These are phyloP conservation scores for Pseudogymnoascus sp. DNA, from an alignment of 2,329 filamentous ascomycete genomes.

Conservation along the genomic window DNA sequence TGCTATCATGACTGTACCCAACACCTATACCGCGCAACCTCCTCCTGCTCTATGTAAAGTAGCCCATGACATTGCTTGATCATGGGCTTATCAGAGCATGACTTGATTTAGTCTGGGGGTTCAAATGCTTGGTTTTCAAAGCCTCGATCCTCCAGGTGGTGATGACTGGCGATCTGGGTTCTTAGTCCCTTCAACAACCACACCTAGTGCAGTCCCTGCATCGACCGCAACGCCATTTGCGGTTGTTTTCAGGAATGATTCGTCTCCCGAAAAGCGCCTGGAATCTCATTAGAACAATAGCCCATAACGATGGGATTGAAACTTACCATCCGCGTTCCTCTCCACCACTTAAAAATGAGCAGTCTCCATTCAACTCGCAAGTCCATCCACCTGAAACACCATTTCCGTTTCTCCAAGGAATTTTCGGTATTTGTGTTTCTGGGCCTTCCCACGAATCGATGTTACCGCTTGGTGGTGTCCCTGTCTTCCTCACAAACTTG, in stretches of 20 bases:
- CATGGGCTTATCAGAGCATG: not conserved
- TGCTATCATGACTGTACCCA: not conserved
- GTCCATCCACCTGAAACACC: slow-evolving; percentile 73
- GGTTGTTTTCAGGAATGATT: slow-evolving; percentile 40
- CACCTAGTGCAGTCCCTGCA: slow-evolving; percentile 29
- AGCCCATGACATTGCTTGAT: not conserved
- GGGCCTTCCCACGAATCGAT: slow-evolving; percentile 33
- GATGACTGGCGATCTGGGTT: not conserved
- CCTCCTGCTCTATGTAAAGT: not conserved
- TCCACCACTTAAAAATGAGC: slow-evolving; percentile 69
- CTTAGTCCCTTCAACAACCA: slow-evolving; percentile 29
- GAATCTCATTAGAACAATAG: slow-evolving; percentile 10
- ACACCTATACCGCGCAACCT: not conserved
- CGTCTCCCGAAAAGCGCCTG: slow-evolving; percentile 50
- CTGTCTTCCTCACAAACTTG: slow-evolving; percentile 50
- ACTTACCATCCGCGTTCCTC: slow-evolving; percentile 82
- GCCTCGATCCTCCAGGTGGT: slow-evolving; percentile 12
- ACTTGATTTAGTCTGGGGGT: not conserved
- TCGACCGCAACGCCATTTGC: slow-evolving; percentile 20
- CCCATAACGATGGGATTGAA: slow-evolving; percentile 12
- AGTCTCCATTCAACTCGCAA: slow-evolving; percentile 75
- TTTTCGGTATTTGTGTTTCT: slow-evolving; percentile 31
- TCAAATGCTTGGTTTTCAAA: slow-evolving; percentile 7
- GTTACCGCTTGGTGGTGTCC: slow-evolving; percentile 28
- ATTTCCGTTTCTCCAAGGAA: slow-evolving; percentile 49